Evolutionary conservation across 257 asterid species (phyloP).

Genomic region (Anisodus tanguticus): DNA sequence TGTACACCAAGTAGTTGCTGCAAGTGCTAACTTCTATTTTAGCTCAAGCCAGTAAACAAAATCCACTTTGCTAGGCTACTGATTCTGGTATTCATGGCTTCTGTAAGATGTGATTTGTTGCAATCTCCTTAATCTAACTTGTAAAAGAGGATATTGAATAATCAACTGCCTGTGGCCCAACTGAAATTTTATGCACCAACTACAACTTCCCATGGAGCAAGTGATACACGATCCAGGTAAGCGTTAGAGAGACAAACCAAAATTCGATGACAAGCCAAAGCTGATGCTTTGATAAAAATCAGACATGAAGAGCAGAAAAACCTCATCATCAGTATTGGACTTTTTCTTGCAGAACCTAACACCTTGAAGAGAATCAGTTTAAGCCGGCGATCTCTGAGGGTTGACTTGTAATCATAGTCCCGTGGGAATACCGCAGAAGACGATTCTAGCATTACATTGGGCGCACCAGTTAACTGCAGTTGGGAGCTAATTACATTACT

Average conservation of each 20-base stretch:
- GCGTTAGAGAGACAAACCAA: conserved; percentile 53
- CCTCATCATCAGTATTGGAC: conserved; percentile 62
- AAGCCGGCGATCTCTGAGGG: conserved; percentile 78
- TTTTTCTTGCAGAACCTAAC: conserved; percentile 64
- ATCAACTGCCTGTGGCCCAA: neutral
- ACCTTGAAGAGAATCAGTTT: conserved; percentile 70
- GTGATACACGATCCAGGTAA: conserved; percentile 49
- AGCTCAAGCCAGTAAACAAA: neutral
- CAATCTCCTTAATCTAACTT: neutral
- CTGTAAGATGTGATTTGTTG: neutral
- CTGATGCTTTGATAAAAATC: conserved; percentile 59
- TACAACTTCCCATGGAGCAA: conserved; percentile 50
- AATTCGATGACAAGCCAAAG: conserved; percentile 64
- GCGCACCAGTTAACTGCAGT: conserved; percentile 31
- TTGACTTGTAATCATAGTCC: conserved; percentile 44
- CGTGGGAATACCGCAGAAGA: conserved; percentile 29
- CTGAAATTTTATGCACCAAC: conserved; percentile 39
- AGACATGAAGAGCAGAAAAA: conserved; percentile 63
- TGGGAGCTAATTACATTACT: conserved; percentile 43
- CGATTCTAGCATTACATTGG: conserved; percentile 39
- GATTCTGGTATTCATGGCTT: conserved; percentile 2
- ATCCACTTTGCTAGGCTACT: conserved; percentile 10
- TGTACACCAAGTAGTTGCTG: neutral
- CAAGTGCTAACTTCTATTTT: neutral
- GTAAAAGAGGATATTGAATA: conserved; percentile 17